Evolutionary conservation across 495 filamentous ascomycete species (phyloP).

Genomic region (Hypoxylon fuscum): DNA sequence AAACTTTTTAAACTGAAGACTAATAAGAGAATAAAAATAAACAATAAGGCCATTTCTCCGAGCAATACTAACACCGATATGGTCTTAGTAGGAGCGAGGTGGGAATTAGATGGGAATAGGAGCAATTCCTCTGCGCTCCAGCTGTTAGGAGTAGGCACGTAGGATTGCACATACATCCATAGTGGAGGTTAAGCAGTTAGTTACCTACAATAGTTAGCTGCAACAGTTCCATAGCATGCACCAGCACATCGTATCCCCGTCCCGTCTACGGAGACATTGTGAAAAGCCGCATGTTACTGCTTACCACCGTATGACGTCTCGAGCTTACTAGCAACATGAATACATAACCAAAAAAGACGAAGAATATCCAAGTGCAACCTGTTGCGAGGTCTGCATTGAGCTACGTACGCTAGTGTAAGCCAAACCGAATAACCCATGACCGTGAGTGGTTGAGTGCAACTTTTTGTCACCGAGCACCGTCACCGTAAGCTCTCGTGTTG

Average conservation of each 20-base stretch:
- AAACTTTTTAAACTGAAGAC: no score
- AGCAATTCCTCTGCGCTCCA: not conserved
- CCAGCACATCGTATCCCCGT: conserved; percentile 10
- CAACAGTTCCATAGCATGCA: no score
- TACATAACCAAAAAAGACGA: conserved; percentile 4
- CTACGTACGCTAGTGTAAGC: not conserved
- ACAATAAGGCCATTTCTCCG: no score
- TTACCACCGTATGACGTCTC: conserved; percentile 29
- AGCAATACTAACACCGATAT: no score
- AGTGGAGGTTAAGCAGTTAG: no score
- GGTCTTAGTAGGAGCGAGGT: no score
- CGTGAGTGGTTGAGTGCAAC: conserved; percentile 1
- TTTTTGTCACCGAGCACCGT: conserved; percentile 30
- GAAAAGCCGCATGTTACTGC: not conserved
- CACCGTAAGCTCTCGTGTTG: conserved; percentile 22
- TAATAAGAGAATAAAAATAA: no score
- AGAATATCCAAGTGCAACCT: conserved; percentile 12
- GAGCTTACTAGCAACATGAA: conserved; percentile 10
- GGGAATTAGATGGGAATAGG: not conserved
- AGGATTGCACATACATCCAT: no score
- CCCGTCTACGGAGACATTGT: not conserved
- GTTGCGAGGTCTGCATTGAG: conserved; percentile 7
- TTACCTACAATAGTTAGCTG: no score
- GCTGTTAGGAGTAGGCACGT: conserved; percentile 2
- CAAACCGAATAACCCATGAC: not conserved